Base-by-base conservation (phyloP, 169 alveolate species). In the Plasmodium berghei region DNA sequence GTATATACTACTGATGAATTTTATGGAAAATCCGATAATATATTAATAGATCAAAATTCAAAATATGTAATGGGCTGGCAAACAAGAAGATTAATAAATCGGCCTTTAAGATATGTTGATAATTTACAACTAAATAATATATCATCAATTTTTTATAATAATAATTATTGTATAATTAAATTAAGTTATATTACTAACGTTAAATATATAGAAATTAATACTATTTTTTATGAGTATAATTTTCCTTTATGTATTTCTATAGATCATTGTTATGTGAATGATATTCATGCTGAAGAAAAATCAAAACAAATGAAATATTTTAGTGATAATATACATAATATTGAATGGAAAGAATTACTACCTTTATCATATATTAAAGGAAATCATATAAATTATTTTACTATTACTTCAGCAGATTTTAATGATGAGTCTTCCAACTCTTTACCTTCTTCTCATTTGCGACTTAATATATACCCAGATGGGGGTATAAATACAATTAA, bases 51-150 rank as follows among this genome's bases (percentile, higher is more conserved):
- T 49, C 86, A 70, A 34, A 71, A 71, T 34, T 71, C 69, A 8
- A 64, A 72, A 24, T 86, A 70, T 71, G 61, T 86, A 34, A 86
- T 86, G 91, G 91, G 91, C 1, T 86, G 91, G 91, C 91, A 86
- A 34, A 86, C 91, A 59, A 86, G 87, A 61, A 86, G 91, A 62
- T 52, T 63, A 48, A 86, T 86, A 22, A 71, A 72, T 55, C 45
- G 91, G 22, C 91, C 91, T 20, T 54, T 86, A 58, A 72, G 91
- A 5, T 86, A 86, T 48, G 75, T 86, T 12, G 91, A 86, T 49
- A 86, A 86, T 86, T 66, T 86, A 73, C 12, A 64, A 24, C 9
- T 86, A 66, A 63, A 70, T 63, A 86, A 86, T 48, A 86, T 86
- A 10, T 71, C 87, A 18, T 86, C 91, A 18, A 61, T 86, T 24